Base-by-base conservation (phyloP, 805 yeast species). In the Kuraishia molischiana region DNA sequence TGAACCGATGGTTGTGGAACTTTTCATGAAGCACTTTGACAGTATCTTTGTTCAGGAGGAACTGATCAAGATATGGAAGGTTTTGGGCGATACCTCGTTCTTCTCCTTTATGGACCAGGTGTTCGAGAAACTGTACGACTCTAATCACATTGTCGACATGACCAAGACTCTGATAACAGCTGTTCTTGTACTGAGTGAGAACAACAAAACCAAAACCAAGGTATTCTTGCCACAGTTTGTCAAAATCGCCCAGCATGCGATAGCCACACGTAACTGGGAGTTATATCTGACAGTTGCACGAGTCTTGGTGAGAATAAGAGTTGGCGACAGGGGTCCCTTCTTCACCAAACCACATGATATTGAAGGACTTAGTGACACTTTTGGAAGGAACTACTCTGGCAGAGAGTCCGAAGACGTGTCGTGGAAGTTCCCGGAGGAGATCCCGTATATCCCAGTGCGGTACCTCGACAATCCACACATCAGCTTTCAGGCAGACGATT, bases 391-490 rank as follows among this genome's bases (percentile, higher is more conserved):
- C 41, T 48, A 54, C 20, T 54, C 53, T 45, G 51, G 44, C 46
- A 38, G 46, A 42, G 5, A 58, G 43, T 49, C 49, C 19, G 30
- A 22, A 11, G 34, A 36, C 9, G 46, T 59, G 24, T 47, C 57
- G 40, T 81, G 89, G 90, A 53, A 56, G 4, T 79, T 66, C 46
- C 90, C 89, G 0, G 89, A 81, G 44, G 49, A 54, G 0, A 49
- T 72, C 3, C 56, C 57, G 3, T 74, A 72, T 45, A 57, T 80
- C 15, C 77, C 79, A 0, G 54, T 47, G 3, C 59, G 56, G 2
- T 51, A 57, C 36, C 61, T 72, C 31, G 64, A 66, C 32, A 58
- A 40, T 28, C 77, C 75, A 9, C 61, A 62, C 19, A 44, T 43
- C 19, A 10, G 20, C 26, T 6, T 32, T 10, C 24, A 32, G 11